Conservation (phyloP, 2,329 filamentous ascomycete genomes). For the Xylariaceae sp. region DNA sequence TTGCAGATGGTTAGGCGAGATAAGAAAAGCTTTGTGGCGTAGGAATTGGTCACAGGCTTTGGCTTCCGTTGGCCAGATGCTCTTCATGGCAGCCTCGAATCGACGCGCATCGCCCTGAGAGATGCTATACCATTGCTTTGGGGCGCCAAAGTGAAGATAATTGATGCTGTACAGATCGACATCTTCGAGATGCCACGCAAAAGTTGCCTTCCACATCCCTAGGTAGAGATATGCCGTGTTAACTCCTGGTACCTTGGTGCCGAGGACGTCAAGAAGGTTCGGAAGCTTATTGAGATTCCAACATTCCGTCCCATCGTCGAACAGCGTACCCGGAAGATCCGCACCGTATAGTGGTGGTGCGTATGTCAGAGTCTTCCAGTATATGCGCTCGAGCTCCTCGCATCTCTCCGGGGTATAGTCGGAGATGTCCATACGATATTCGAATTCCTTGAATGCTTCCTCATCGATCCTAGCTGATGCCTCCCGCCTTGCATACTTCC, state of each 20-base stretch:
- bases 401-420: conserved; percentile 91
- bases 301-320: conserved; percentile 77
- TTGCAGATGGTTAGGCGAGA: conserved; percentile 85
- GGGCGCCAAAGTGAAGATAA: conserved; percentile 97
- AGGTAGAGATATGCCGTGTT: conserved; percentile 98
- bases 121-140: conserved; percentile 99
- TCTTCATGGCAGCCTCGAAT: conserved; percentile 95
- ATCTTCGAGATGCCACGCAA: conserved; percentile 98
- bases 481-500: conserved; percentile 83
- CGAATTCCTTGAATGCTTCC: conserved; percentile 85
- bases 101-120: conserved; percentile 91
- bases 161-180: conserved; percentile 99
- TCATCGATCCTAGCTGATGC: conserved; percentile 82
- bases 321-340: conserved; percentile 93
- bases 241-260: conserved; percentile 94
- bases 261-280: conserved; percentile 90
- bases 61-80: conserved; percentile 89
- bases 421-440: conserved; percentile 85
- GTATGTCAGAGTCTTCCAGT: conserved; percentile 97
- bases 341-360: conserved; percentile 94
- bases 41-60: conserved; percentile 97
- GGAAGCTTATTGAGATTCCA: conserved; percentile 97
- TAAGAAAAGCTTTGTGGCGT: conserved; percentile 95
- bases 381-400: conserved; percentile 89
- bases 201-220: conserved; percentile 99